Percentiles rank a stretch among this genome's conserved stretches.
Evolutionary conservation across 2,329 filamentous ascomycete species (phyloP).

Genomic region (Colletotrichum euphorbiae): DNA sequence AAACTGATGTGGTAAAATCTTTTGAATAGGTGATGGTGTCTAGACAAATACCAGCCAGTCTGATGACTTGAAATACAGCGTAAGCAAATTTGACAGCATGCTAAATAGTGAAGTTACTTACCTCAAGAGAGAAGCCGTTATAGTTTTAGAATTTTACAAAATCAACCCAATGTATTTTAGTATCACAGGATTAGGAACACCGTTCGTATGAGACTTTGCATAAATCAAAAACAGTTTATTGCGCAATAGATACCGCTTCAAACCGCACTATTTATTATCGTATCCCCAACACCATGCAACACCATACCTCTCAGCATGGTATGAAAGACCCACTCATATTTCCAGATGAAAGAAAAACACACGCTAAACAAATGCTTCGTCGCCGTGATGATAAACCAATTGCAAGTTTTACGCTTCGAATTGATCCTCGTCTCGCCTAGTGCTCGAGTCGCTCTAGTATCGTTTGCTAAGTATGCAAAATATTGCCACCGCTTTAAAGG

Average conservation of each 20-base stretch:
- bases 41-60: no score
- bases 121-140: no score
- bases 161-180: no score
- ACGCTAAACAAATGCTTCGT: slow-evolving; percentile 1
- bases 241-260: background rate
- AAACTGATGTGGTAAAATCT: no score
- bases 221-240: background rate
- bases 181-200: no score
- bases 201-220: background rate
- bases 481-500: background rate
- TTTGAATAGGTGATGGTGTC: no score
- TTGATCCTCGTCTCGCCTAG: background rate
- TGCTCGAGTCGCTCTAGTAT: background rate
- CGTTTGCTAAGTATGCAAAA: background rate
- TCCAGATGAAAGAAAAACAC: background rate
- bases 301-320: background rate
- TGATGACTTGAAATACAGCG: no score
- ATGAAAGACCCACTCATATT: background rate
- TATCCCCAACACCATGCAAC: slow-evolving; percentile 23
- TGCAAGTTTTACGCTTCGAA: no score
- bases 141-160: no score
- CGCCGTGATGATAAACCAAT: no score
- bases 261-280: background rate
- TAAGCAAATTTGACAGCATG: no score
- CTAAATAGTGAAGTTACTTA: no score